Percentiles rank a stretch among this genome's conserved stretches.
These are phyloP conservation scores for Lipomyces spencermartinsiae DNA, from an alignment of 805 yeast genomes.

Conservation along the genomic window DNA sequence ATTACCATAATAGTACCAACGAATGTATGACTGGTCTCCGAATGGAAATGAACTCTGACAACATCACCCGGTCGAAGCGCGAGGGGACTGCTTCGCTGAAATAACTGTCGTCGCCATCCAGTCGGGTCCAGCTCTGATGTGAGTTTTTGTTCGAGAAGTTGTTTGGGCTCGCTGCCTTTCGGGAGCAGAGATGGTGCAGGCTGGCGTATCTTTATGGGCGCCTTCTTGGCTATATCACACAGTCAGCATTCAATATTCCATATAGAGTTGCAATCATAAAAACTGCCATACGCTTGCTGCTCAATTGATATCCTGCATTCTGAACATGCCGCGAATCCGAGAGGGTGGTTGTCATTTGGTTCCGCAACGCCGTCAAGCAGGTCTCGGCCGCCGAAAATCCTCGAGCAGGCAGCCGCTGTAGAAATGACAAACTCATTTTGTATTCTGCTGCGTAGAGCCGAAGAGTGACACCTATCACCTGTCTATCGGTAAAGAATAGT, in stretches of 20 bases:
- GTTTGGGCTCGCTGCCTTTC: slow-evolving; percentile 47
- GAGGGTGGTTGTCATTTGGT: background rate
- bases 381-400: slow-evolving; percentile 8
- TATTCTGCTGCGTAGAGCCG: background rate
- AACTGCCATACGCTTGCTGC: slow-evolving; percentile 15
- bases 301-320: slow-evolving; percentile 26
- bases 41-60: slow-evolving; percentile 72
- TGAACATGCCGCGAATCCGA: slow-evolving; percentile 5
- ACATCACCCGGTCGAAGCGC: slow-evolving; percentile 81
- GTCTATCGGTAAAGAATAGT: background rate
- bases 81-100: slow-evolving; percentile 55
- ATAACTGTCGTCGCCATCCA: slow-evolving; percentile 66
- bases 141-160: slow-evolving; percentile 58
- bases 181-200: slow-evolving; percentile 28
- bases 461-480: too few relatives aligned
- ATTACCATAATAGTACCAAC: slow-evolving; percentile 81
- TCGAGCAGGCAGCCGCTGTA: slow-evolving; percentile 5
- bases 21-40: slow-evolving; percentile 57
- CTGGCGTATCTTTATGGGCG: slow-evolving; percentile 13
- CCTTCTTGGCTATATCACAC: slow-evolving; percentile 14
- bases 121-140: slow-evolving; percentile 67
- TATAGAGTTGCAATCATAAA: background rate
- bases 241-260: background rate
- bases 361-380: slow-evolving; percentile 11
- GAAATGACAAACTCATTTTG: slow-evolving; percentile 8